Base-by-base conservation (phyloP, 2,329 filamentous ascomycete genomes). In the Zasmidium cellare region DNA sequence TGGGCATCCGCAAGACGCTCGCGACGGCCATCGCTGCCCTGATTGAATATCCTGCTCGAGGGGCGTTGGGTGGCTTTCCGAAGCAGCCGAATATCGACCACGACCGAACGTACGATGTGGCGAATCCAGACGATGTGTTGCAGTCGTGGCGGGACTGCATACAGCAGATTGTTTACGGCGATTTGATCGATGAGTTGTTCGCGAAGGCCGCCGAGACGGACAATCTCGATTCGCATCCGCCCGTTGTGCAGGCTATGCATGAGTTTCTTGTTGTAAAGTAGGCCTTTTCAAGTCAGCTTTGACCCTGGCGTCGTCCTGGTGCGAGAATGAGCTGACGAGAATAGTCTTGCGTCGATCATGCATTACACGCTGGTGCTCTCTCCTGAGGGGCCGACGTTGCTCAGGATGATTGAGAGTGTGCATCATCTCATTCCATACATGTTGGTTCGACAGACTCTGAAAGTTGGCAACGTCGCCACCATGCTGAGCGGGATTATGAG, bases 401-500 rank as follows among this genome's bases (percentile, higher is more conserved):
- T 91, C 19, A 87, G 87, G 58, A 81, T 92, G 41, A 75, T 91
- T 25, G 86, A 88, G 56, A 90, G 84, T 62, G 80, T 87, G 11
- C 87, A 92, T 72, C 84, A 82, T 55, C 77, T 92, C 56, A 75
- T 91, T 0, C 90, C 90, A 0, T 93, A 92, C 70, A 80, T 82
- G 45, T 77, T 91, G 62, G 80, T 92, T 51, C 82, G 86, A 59
- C 88, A 92, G 71, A 91, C 89, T 0, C 76, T 94, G 3, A 84
- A 85, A 44, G 81, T 92, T 14, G 88, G 90, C 5, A 94, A 93
- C 69, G 89, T 89, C 0, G 89, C 89, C 1, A 89, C 86, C 19
- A 92, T 94, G 90, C 87, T 93, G 56, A 89, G 83, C 67, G 89
- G 82, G 57, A 87, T 93, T 81, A 82, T 90, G 71, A 83, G 80